Base-by-base conservation (phyloP, 2,329 filamentous ascomycete species). In the Epichloe bromicola region DNA sequence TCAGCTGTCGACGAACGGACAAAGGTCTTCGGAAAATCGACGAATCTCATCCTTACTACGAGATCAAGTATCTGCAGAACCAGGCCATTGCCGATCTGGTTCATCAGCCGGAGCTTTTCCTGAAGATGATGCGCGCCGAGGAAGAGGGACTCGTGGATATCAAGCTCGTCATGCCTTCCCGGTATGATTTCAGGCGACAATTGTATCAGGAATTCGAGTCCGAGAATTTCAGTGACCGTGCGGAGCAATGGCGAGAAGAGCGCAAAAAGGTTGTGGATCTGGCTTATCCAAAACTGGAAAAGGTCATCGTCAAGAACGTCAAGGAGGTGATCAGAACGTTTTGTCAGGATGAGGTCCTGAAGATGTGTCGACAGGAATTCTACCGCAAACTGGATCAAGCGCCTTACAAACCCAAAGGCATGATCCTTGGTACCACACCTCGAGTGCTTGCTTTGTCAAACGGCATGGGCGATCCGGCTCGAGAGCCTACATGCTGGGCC, bases 41-140 rank as follows among this genome's bases (percentile, higher is more conserved):
- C 59, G 91, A 97, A 55, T 83, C 93, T 23, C 90, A 97, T 61
- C 88, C 89, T 0, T 97, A 94, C 67, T 97, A 97, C 64, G 93
- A 97, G 67, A 88, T 98, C 72, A 95, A 98, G 67, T 98, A 98
- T 60, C 75, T 98, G 19, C 82, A 88, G 56, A 89, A 93, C 60
- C 90, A 96, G 67, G 86, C 87, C 7, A 85, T 96, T 54, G 73
- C 74, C 41, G 86, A 93, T 57, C 79, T 97, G 53, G 85, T 88
- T 3, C 80, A 82, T 49, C 83, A 86, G 49, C 93, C 93, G 1
- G 90, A 96, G 57, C 74, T 95, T 26, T 98, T 93, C 65, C 72
- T 98, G 51, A 91, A 94, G 69, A 98, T 98, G 93, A 82, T 97
- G 66, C 94, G 89, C 65, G 93, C 93, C 2, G 93, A 98, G 66